Percentiles rank a stretch among this genome's conserved stretches.
Conservation (phyloP, 2,329 filamentous ascomycete species). For the Ploettnerulaceae sp. region DNA sequence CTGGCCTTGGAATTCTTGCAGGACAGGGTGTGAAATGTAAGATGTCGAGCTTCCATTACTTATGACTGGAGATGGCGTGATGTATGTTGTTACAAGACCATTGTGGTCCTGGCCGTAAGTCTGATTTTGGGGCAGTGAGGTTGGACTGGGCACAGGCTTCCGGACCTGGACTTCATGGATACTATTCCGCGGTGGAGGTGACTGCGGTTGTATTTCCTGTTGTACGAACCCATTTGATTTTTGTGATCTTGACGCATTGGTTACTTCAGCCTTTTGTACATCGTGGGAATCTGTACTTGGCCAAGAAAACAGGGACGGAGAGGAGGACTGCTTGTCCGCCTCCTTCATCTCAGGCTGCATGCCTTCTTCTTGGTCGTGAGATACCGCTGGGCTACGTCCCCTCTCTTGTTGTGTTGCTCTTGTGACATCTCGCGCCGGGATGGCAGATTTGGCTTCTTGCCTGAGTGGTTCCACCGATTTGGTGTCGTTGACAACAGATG, state of each 20-base stretch:
- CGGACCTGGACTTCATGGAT: too few relatives aligned
- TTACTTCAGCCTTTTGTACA: not conserved
- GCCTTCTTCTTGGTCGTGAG: not conserved
- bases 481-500: not conserved
- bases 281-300: not conserved
- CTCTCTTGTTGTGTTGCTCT: not conserved
- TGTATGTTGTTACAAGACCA: too few relatives aligned
- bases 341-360: not conserved
- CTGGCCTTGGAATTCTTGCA: too few relatives aligned
- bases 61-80: too few relatives aligned
- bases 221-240: conserved; percentile 6
- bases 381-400: not conserved
- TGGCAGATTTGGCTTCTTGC: not conserved
- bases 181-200: not conserved
- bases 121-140: not conserved
- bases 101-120: not conserved
- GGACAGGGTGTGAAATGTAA: too few relatives aligned
- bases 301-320: conserved; percentile 7
- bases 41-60: too few relatives aligned
- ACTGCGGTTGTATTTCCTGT: not conserved
- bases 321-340: not conserved
- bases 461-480: not conserved
- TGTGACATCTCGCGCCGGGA: not conserved
- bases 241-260: not conserved
- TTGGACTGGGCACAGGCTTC: not conserved